Evolutionary conservation across 805 yeast genomes (phyloP).

Genomic region (Hanseniaspora jakobsenii): DNA sequence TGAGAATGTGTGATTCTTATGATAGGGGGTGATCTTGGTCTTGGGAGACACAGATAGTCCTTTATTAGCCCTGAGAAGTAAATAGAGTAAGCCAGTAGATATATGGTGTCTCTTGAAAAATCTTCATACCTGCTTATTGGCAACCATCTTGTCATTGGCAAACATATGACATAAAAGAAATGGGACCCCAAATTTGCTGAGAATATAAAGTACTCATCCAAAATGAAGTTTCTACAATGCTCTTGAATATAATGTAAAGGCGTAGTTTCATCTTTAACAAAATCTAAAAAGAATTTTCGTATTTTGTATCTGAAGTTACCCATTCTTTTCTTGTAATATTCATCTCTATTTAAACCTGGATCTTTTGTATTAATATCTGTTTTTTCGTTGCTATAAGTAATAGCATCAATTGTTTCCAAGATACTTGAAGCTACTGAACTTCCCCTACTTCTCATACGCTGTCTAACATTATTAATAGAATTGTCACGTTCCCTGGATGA

Average conservation of each 20-base stretch:
- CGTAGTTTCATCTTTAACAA: conserved; percentile 54
- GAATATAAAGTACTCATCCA: conserved; percentile 72
- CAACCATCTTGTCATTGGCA: conserved; percentile 77
- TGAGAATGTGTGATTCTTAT: conserved; percentile 80
- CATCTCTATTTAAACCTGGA: conserved; percentile 23
- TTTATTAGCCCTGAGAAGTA: conserved; percentile 63
- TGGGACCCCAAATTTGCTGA: conserved; percentile 87
- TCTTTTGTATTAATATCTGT: conserved; percentile 68
- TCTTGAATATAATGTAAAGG: conserved; percentile 47
- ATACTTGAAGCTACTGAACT: conserved; percentile 8
- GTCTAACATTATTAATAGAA: not conserved
- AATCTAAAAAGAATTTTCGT: conserved; percentile 43
- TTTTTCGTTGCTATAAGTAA: conserved; percentile 17
- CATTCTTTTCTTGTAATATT: conserved; percentile 52
- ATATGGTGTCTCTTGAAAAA: conserved; percentile 54
- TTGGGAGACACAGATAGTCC: conserved; percentile 78
- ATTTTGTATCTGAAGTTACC: conserved; percentile 42
- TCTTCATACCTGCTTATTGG: conserved; percentile 38
- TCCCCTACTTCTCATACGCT: conserved; percentile 6
- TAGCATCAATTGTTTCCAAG: conserved; percentile 4
- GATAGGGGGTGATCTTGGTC: conserved; percentile 87
- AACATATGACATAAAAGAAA: conserved; percentile 79
- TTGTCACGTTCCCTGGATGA: not conserved
- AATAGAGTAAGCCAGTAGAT: conserved; percentile 46
- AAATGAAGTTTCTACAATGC: conserved; percentile 33